Conservation (phyloP, 768 basidiomycete genomes). For the Naematelia encephala region DNA sequence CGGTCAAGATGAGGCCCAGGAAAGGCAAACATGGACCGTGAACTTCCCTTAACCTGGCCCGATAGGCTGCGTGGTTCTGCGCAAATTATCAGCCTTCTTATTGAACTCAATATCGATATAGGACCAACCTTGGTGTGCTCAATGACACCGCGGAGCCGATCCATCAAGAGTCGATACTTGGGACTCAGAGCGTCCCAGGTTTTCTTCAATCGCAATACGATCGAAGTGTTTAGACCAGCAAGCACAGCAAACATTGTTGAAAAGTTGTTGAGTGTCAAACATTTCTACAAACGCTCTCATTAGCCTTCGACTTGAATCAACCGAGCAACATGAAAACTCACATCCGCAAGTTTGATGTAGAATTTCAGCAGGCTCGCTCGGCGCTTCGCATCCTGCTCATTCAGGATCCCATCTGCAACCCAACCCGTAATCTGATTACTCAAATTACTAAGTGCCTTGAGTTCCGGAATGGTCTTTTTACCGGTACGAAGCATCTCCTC, state of each 20-base stretch:
- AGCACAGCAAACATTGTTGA: slow-evolving; percentile 89
- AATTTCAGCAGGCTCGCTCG: slow-evolving; percentile 81
- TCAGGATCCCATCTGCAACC: slow-evolving; percentile 87
- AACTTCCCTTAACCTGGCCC: slow-evolving; percentile 78
- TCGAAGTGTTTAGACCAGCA: slow-evolving; percentile 92
- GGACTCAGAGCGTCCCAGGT: slow-evolving; percentile 83
- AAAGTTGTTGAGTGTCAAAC: slow-evolving; percentile 77
- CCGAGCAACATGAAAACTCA: slow-evolving; percentile 24
- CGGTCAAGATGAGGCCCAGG: slow-evolving; percentile 63
- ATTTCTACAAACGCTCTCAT: slow-evolving; percentile 66
- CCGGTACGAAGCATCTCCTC: slow-evolving; percentile 85
- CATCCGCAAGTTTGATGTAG: slow-evolving; percentile 74
- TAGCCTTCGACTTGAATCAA: slow-evolving; percentile 5
- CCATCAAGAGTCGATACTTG: slow-evolving; percentile 77
- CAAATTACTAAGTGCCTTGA: slow-evolving; percentile 78
- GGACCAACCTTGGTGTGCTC: slow-evolving; percentile 63
- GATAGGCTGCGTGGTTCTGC: slow-evolving; percentile 66
- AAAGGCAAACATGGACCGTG: slow-evolving; percentile 91
- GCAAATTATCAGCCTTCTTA: slow-evolving; percentile 59
- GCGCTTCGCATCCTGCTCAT: slow-evolving; percentile 78
- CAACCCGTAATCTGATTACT: slow-evolving; percentile 86
- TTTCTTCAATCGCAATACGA: slow-evolving; percentile 83
- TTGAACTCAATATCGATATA: slow-evolving; percentile 55
- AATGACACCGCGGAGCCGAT: slow-evolving; percentile 74
- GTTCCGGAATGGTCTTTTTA: slow-evolving; percentile 62